Conservation (phyloP, 2,329 filamentous ascomycete species). For the Paecilomyces fulvus region DNA sequence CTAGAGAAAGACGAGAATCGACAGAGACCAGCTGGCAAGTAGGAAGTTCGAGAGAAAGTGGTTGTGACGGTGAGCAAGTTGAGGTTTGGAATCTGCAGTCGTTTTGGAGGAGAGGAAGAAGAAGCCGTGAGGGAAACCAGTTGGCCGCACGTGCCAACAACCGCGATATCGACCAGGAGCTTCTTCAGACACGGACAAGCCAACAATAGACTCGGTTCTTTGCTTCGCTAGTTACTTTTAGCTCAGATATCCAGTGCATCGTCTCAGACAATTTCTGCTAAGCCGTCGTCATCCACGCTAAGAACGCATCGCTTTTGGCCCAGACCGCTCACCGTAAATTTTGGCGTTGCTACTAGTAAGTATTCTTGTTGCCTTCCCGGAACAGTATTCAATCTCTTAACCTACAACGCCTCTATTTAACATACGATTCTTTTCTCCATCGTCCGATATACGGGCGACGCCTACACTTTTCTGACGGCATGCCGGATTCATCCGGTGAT, state of each 20-base stretch:
- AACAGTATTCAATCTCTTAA: neutral
- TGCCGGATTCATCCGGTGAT: conserved; percentile 21
- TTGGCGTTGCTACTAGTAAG: neutral
- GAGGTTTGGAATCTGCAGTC: neutral
- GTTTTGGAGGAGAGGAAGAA: neutral
- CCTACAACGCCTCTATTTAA: neutral
- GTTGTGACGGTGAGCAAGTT: neutral
- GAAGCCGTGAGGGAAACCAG: neutral
- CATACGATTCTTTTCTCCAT: neutral
- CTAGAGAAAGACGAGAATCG: neutral
- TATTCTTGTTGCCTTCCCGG: neutral
- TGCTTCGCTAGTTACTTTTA: neutral
- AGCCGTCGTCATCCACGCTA: neutral
- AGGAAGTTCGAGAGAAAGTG: neutral
- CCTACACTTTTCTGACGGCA: conserved; percentile 4
- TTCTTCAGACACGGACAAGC: neutral
- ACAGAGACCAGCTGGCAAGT: neutral
- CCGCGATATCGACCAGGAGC: neutral
- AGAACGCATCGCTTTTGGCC: neutral
- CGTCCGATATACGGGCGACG: neutral
- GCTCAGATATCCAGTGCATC: neutral
- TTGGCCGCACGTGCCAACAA: neutral
- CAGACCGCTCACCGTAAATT: neutral
- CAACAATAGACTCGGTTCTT: neutral
- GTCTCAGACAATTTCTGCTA: neutral